phyloP scores from a whole-genome alignment of 805 yeast genomes.

The Kurtzmaniella cleridarum region DNA sequence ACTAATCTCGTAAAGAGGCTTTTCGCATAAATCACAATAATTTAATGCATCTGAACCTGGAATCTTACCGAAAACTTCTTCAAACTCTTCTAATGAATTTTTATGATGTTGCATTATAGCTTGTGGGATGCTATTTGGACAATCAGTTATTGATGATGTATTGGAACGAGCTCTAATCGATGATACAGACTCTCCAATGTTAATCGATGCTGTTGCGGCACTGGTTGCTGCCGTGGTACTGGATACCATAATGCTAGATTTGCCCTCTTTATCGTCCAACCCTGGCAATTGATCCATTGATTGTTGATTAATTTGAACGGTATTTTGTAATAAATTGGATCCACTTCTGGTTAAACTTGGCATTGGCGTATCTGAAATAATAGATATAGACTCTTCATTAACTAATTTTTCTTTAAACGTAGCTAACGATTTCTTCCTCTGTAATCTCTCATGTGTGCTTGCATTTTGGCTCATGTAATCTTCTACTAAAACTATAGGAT shows the following conservation, averaged over 20 bases:
- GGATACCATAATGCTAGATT: no score
- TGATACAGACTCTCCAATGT: no score
- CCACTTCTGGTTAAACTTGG: no score
- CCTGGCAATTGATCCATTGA: constrained; percentile 7
- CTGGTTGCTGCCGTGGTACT: not conserved
- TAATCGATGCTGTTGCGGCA: not conserved
- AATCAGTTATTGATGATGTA: no score
- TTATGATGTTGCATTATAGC: no score
- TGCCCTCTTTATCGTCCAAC: not conserved
- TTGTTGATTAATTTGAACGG: not conserved
- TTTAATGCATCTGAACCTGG: constrained; percentile 37
- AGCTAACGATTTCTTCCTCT: constrained; percentile 32
- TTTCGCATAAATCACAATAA: constrained; percentile 65
- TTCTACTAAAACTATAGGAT: constrained; percentile 47
- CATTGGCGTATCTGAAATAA: not conserved
- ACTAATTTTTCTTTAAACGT: constrained; percentile 25
- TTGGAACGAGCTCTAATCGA: no score
- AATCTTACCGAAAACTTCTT: constrained; percentile 32
- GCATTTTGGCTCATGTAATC: constrained; percentile 42
- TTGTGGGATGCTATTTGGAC: no score
- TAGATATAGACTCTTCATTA: not conserved
- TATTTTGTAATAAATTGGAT: not conserved
- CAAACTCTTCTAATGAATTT: constrained; percentile 20
- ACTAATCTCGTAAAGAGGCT: constrained; percentile 59
- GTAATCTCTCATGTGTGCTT: constrained; percentile 12